Conservation (phyloP, 495 filamentous ascomycete genomes). For the Hypoxylon fuscum region DNA sequence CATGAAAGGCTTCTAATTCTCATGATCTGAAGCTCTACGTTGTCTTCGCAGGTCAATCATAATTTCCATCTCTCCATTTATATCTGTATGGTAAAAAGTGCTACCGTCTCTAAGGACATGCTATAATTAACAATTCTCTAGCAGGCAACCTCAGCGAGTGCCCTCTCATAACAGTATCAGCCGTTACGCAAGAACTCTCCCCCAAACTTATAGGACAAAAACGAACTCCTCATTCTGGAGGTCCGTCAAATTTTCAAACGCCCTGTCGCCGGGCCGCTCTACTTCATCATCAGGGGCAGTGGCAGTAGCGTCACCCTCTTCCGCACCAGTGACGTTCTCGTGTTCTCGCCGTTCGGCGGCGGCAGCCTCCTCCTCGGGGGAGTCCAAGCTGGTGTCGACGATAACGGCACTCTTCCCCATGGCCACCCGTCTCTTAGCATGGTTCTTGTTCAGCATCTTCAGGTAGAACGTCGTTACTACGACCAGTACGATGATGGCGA, state of each 20-base stretch:
- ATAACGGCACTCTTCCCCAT: slow-evolving; percentile 59
- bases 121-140: neutral
- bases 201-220: slow-evolving; percentile 51
- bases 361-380: slow-evolving; percentile 24
- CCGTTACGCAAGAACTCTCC: neutral
- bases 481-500: slow-evolving; percentile 59
- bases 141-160: neutral
- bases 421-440: slow-evolving; percentile 56
- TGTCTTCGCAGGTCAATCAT: no score
- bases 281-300: neutral
- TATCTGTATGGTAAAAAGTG: no score
- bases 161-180: neutral
- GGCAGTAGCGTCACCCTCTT: slow-evolving; percentile 5
- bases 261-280: slow-evolving; percentile 45
- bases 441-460: slow-evolving; percentile 59
- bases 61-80: no score
- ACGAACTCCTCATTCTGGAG: slow-evolving; percentile 60
- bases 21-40: no score
- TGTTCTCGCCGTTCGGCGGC: neutral
- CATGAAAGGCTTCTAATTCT: no score
- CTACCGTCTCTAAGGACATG: no score
- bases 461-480: slow-evolving; percentile 56
- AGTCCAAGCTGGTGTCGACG: slow-evolving; percentile 40
- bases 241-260: slow-evolving; percentile 58
- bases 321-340: slow-evolving; percentile 10